phyloP scores from a whole-genome alignment of 371 early-diverging fungal species.

The Mucor ambiguus region DNA sequence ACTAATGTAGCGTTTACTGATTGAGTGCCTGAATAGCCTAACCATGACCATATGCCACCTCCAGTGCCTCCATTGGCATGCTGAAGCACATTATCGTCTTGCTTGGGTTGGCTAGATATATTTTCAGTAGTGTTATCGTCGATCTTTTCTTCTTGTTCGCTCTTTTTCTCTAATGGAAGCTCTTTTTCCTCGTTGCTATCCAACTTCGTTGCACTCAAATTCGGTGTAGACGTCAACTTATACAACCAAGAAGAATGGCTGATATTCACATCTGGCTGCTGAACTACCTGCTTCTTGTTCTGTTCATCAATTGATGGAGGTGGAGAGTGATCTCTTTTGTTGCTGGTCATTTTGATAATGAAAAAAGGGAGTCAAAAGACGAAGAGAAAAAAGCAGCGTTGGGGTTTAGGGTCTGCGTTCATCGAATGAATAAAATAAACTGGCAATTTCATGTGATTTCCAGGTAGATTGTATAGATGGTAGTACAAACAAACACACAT shows the following conservation, averaged over 20 bases:
- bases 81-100: background rate
- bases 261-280: slow-evolving; percentile 11
- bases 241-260: slow-evolving; percentile 23
- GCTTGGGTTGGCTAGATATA: background rate
- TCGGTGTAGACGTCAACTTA: slow-evolving; percentile 4
- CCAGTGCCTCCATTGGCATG: background rate
- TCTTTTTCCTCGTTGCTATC: background rate
- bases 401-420: background rate
- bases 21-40: slow-evolving; percentile 15
- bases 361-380: slow-evolving; percentile 3
- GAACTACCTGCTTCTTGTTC: background rate
- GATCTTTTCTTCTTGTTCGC: background rate
- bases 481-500: background rate
- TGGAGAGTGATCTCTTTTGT: background rate
- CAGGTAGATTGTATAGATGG: background rate
- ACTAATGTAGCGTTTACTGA: background rate
- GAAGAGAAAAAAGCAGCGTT: background rate
- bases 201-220: background rate
- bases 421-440: background rate
- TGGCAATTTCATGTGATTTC: slow-evolving; percentile 17
- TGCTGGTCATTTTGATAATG: background rate
- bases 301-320: background rate
- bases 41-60: slow-evolving; percentile 23
- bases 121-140: background rate
- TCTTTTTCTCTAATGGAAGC: background rate